Evolutionary conservation across 2,329 filamentous ascomycete species (phyloP).

Genomic region (Helotiales sp.): DNA sequence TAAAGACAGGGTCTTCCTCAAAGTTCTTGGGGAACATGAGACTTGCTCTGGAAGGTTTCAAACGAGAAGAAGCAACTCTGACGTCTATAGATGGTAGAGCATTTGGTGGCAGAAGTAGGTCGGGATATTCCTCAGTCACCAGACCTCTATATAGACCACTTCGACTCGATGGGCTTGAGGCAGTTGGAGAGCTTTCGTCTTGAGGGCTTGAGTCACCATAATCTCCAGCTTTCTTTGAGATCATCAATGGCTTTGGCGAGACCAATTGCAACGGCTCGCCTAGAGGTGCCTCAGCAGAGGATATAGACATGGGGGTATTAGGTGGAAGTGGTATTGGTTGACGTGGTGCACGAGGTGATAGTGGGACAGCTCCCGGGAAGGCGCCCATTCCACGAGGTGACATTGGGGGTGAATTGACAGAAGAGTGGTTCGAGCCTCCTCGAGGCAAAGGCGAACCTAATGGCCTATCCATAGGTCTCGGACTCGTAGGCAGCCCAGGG

Average conservation of each 20-base stretch:
- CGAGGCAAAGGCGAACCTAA: slow-evolving; percentile 60
- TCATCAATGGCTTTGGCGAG: slow-evolving; percentile 44
- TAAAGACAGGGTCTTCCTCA: slow-evolving; percentile 94
- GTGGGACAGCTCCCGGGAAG: slow-evolving; percentile 51
- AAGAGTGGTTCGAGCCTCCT: slow-evolving; percentile 41
- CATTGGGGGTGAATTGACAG: slow-evolving; percentile 64
- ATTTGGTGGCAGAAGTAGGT: slow-evolving; percentile 82
- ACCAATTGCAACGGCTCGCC: slow-evolving; percentile 37
- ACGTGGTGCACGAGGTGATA: slow-evolving; percentile 72
- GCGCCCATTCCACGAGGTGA: slow-evolving; percentile 56
- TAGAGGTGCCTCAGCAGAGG: slow-evolving; percentile 42
- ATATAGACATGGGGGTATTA: slow-evolving; percentile 65
- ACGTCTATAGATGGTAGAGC: slow-evolving; percentile 83
- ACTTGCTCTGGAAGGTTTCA: slow-evolving; percentile 87
- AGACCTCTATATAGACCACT: slow-evolving; percentile 72
- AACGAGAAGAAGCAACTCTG: slow-evolving; percentile 88
- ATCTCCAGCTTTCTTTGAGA: slow-evolving; percentile 38
- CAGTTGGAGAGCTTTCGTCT: slow-evolving; percentile 19
- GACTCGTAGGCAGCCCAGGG: slow-evolving; percentile 60
- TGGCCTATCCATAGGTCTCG: slow-evolving; percentile 55
- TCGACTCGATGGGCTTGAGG: slow-evolving; percentile 40
- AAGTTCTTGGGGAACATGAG: slow-evolving; percentile 75
- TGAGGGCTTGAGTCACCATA: slow-evolving; percentile 24
- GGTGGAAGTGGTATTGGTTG: slow-evolving; percentile 72
- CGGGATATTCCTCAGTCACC: slow-evolving; percentile 82